Evolutionary conservation across 306 rosid species (phyloP).

Genomic region (Quercus cerris): DNA sequence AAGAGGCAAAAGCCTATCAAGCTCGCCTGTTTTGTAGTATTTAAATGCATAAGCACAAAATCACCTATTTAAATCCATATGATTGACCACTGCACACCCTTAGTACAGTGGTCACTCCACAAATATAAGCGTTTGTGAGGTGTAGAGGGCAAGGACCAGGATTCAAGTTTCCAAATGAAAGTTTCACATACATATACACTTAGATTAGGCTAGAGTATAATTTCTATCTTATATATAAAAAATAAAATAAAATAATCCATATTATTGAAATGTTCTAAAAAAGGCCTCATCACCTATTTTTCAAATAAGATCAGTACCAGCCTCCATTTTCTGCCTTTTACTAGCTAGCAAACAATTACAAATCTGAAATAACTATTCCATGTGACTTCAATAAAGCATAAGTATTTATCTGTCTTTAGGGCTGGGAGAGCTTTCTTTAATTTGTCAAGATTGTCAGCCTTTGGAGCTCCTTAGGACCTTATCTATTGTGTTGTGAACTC

Average conservation of each 20-base stretch:
- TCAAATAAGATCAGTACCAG: constrained; percentile 18
- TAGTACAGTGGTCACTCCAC: too few relatives aligned
- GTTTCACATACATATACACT: too few relatives aligned
- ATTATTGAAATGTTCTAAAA: constrained; percentile 32
- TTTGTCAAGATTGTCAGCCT: constrained; percentile 41
- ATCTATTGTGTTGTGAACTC: too few relatives aligned
- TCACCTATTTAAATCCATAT: too few relatives aligned
- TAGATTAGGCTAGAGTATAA: too few relatives aligned
- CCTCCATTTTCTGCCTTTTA: constrained; percentile 5
- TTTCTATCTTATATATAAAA: too few relatives aligned
- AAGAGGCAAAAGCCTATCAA: neutral
- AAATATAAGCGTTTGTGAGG: too few relatives aligned
- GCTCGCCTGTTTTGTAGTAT: constrained; percentile 55
- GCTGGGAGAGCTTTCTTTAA: constrained; percentile 44
- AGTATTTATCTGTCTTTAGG: constrained; percentile 51
- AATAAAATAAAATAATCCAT: too few relatives aligned
- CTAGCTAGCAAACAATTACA: neutral
- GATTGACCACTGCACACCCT: rapidly evolving
- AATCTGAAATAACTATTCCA: constrained; percentile 12
- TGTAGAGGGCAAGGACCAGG: rapidly evolving
- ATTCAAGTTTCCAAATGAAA: rapidly evolving
- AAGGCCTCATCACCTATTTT: constrained; percentile 40
- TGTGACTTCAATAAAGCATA: neutral
- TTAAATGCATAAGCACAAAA: constrained; percentile 53
- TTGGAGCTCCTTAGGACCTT: neutral